Conservation (phyloP, 805 yeast genomes). For the Pachysolen tannophilus region DNA sequence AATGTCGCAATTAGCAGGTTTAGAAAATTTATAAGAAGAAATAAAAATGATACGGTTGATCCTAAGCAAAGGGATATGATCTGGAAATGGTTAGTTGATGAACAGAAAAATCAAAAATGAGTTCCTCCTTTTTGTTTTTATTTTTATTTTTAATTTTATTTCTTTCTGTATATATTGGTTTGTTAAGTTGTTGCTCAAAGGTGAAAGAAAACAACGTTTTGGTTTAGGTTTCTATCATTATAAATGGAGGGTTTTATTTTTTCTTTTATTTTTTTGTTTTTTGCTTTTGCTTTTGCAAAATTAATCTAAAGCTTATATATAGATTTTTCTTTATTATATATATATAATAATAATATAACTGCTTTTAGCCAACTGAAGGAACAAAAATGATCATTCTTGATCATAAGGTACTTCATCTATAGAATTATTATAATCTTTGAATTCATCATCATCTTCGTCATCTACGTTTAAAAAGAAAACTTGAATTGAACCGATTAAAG, state of each 20-base stretch:
- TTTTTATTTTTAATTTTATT: neutral
- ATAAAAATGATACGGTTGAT: conserved; percentile 15
- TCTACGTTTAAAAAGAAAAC: conserved; percentile 5
- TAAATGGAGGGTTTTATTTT: too few relatives aligned
- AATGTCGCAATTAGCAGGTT: conserved; percentile 17
- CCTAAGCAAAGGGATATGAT: conserved; percentile 34
- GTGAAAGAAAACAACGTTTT: too few relatives aligned
- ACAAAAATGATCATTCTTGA: neutral
- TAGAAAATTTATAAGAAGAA: conserved; percentile 9
- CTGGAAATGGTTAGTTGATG: conserved; percentile 50
- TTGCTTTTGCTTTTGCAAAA: too few relatives aligned
- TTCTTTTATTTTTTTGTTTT: too few relatives aligned
- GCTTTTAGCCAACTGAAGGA: neutral
- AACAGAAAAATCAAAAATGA: conserved; percentile 18
- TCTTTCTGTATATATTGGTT: neutral
- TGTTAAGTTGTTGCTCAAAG: neutral
- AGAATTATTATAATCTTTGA: conserved; percentile 1
- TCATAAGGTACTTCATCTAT: conserved; percentile 3
- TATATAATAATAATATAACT: neutral
- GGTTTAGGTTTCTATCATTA: too few relatives aligned
- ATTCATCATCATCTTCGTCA: conserved; percentile 3
- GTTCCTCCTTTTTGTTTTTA: conserved; percentile 1
- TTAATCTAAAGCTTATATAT: too few relatives aligned
- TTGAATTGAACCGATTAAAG: conserved; percentile 3
- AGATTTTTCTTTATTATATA: neutral